Base-by-base conservation (phyloP, 2,329 filamentous ascomycete species). In the Curvularia hawaiiensis region DNA sequence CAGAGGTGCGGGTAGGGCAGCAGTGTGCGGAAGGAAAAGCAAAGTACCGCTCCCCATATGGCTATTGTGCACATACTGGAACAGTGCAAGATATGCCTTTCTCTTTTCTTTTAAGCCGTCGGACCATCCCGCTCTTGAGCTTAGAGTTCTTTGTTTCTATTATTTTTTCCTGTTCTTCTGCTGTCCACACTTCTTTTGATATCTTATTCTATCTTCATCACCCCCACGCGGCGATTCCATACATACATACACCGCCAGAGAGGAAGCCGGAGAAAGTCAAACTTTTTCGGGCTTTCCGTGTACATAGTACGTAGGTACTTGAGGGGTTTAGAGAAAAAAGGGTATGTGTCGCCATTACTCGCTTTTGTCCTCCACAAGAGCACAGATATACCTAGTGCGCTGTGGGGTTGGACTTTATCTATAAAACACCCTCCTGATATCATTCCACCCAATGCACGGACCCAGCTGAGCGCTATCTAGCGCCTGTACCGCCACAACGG, bases 401-500 rank as follows among this genome's bases (percentile, higher is more conserved):
- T 46, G 44, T 30, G 26, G 26, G 28, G 44, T 20, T n/a, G 26
- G 26, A 6, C n/a, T 22, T 18, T 35, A 47, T 20, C n/a, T 33
- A 47, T 33, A 22, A 20, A 12, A 14, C 22, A 4, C 7, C 18
- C 35, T 30, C 47, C 47, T 50, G 47, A 50, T 8, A 50, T 40
- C 35, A 50, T 28, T 24, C 47, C 16, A 50, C 24, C 47, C 16
- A 50, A 30, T 28, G 9, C 20, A 35, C n/a, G 24, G 47, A 14
- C n/a, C 33, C 2, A 22, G 39, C 11, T 4, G 8, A 11, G 24
- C 12, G 14, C 39, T 50, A n/a, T n/a, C n/a, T n/a, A 28, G 47
- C 24, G 47, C 10, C 16, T 5, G 35, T 35, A 46, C 48, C 47
- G 48, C 47, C 53, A 56, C 53, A 31, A 24, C 48, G 48, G 53